A percentile compares a stretch with the other conserved stretches of the same genome.
Evolutionary conservation across 192 early-diverging fungal genomes (phyloP).

Genomic region (Mortierella claussenii): DNA sequence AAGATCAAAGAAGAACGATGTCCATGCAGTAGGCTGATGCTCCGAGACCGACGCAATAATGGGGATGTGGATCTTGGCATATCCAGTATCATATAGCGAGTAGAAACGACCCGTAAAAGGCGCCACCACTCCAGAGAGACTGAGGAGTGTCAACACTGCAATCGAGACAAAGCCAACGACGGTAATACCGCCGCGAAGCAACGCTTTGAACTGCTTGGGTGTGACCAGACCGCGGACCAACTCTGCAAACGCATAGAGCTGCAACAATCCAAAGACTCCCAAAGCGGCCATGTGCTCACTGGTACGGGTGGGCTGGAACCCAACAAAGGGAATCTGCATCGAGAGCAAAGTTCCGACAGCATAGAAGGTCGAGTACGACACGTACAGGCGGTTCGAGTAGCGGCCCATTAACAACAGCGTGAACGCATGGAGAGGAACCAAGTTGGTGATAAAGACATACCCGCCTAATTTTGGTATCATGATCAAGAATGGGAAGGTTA

Average conservation of each 20-base stretch:
- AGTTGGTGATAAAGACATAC: constrained; percentile 99
- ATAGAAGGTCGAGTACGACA: constrained; percentile 99
- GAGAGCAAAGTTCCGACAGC: constrained; percentile 94
- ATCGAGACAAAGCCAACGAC: constrained; percentile 60
- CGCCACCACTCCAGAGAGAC: constrained; percentile 87
- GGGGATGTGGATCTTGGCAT: constrained; percentile 99
- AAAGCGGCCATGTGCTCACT: constrained; percentile 99
- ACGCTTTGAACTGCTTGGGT: constrained; percentile 83
- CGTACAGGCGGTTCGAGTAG: constrained; percentile 92
- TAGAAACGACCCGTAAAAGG: constrained; percentile 99
- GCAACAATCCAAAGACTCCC: constrained; percentile 94
- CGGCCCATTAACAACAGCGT: constrained; percentile 95
- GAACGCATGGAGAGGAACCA: constrained; percentile 97
- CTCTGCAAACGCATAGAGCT: constrained; percentile 94
- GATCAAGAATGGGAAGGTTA: too few relatives aligned
- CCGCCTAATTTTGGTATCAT: too few relatives aligned
- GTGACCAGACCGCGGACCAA: constrained; percentile 83
- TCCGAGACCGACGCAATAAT: constrained; percentile 99
- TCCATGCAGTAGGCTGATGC: constrained; percentile 99
- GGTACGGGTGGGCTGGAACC: constrained; percentile 96
- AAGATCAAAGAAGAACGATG: constrained; percentile 99
- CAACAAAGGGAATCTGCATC: constrained; percentile 99
- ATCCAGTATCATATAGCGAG: constrained; percentile 99
- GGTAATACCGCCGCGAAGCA: constrained; percentile 77
- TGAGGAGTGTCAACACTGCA: constrained; percentile 77